Conservation (phyloP, 345 rosid species). For the Aquilaria malaccensis region DNA sequence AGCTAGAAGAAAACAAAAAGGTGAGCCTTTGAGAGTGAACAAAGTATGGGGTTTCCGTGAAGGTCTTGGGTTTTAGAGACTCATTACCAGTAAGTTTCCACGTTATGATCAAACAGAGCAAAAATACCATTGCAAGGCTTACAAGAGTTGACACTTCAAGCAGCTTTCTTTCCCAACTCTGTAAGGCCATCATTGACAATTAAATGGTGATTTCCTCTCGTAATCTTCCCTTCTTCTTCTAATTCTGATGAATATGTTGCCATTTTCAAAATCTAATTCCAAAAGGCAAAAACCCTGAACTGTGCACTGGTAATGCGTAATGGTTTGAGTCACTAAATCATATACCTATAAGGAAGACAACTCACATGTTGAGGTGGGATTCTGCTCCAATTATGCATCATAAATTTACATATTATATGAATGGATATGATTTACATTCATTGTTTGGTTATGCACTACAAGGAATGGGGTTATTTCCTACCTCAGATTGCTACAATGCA, state of each 20-base stretch:
- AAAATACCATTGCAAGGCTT: constrained; percentile 88
- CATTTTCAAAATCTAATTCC: constrained; percentile 18
- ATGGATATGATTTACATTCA: too few relatives aligned
- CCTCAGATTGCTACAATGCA: too few relatives aligned
- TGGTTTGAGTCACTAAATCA: too few relatives aligned
- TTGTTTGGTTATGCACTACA: too few relatives aligned
- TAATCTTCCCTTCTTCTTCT: constrained; percentile 82
- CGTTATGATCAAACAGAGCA: constrained; percentile 78
- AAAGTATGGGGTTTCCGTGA: neutral
- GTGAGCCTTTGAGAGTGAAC: neutral
- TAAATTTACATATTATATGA: too few relatives aligned
- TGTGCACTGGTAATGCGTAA: neutral
- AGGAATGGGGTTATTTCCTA: too few relatives aligned
- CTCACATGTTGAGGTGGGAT: too few relatives aligned
- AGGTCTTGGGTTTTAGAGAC: neutral
- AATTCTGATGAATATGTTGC: constrained; percentile 90
- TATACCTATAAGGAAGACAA: too few relatives aligned
- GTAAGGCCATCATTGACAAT: constrained; percentile 65
- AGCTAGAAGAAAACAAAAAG: neutral
- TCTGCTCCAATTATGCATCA: too few relatives aligned
- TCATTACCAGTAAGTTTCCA: constrained; percentile 92
- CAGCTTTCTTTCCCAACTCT: constrained; percentile 89
- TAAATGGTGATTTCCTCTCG: constrained; percentile 54
- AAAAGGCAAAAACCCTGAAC: neutral
- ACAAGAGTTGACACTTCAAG: constrained; percentile 97